A percentile compares a stretch with the other conserved stretches of the same genome.
phyloP scores from a whole-genome alignment of 805 yeast genomes.

The Saccharomyces eubayanus region DNA sequence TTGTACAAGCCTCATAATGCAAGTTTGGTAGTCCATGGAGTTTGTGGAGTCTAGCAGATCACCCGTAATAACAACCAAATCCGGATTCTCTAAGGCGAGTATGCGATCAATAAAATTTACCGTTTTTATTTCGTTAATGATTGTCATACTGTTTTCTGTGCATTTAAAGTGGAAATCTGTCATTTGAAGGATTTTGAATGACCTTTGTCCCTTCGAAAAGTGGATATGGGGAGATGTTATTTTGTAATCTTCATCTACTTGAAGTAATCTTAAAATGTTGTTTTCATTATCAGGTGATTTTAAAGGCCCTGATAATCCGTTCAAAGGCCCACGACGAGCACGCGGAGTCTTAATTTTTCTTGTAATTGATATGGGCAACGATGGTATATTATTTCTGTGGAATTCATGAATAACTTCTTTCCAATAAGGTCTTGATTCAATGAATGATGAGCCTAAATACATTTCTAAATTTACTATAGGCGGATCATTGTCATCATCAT shows the following conservation, averaged over 20 bases:
- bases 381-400: neutral
- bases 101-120: constrained; percentile 42
- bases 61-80: constrained; percentile 57
- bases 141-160: constrained; percentile 44
- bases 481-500: constrained; percentile 28
- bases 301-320: constrained; percentile 2
- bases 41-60: constrained; percentile 53
- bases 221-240: neutral
- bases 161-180: constrained; percentile 55
- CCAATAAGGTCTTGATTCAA: constrained; percentile 58
- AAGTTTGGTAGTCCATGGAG: constrained; percentile 54
- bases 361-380: constrained; percentile 9
- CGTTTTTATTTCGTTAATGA: constrained; percentile 36
- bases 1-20: constrained; percentile 47
- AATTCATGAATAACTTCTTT: constrained; percentile 22
- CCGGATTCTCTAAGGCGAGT: constrained; percentile 49
- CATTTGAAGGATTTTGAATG: constrained; percentile 53
- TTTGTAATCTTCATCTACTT: neutral
- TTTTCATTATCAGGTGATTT: neutral
- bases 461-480: constrained; percentile 41
- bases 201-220: neutral
- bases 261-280: neutral
- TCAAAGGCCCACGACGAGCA: neutral
- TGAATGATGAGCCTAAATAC: constrained; percentile 46
- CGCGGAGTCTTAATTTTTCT: constrained; percentile 1